These are phyloP conservation scores for Microbotryomycetes sp. DNA, from an alignment of 1,284 basidiomycete species.

Conservation along the genomic window DNA sequence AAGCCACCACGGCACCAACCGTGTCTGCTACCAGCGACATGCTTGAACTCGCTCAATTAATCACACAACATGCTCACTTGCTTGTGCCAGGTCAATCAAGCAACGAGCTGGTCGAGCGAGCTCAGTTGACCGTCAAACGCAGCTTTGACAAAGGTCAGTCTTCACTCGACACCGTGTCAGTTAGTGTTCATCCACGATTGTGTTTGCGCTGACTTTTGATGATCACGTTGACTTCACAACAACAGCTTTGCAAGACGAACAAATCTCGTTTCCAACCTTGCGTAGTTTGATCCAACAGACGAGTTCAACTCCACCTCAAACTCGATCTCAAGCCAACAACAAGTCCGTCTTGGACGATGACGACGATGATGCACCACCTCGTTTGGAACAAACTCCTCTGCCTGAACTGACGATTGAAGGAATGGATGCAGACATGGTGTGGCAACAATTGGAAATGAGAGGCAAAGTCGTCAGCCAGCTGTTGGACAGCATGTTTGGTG, in stretches of 20 bases:
- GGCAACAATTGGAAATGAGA: slow-evolving; percentile 83
- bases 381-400: slow-evolving; percentile 56
- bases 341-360: slow-evolving; percentile 24
- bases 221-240: too few species aligned
- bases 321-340: neutral
- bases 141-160: slow-evolving; percentile 27
- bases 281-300: slow-evolving; percentile 33
- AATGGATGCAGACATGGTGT: slow-evolving; percentile 83
- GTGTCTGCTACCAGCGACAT: slow-evolving; percentile 19
- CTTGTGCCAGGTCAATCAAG: slow-evolving; percentile 19
- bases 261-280: slow-evolving; percentile 35
- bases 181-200: too few species aligned
- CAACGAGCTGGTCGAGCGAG: slow-evolving; percentile 6
- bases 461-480: slow-evolving; percentile 43
- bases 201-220: too few species aligned
- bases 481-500: slow-evolving; percentile 55
- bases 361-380: slow-evolving; percentile 26
- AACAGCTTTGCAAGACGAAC: slow-evolving; percentile 34
- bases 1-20: too few species aligned
- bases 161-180: too few species aligned
- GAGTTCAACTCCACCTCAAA: neutral
- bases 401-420: slow-evolving; percentile 67
- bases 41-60: slow-evolving; percentile 16
- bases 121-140: slow-evolving; percentile 14
- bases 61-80: slow-evolving; percentile 26